phyloP scores from a whole-genome alignment of 2,329 filamentous ascomycete species.

The Phyllosticta capitalensis region DNA sequence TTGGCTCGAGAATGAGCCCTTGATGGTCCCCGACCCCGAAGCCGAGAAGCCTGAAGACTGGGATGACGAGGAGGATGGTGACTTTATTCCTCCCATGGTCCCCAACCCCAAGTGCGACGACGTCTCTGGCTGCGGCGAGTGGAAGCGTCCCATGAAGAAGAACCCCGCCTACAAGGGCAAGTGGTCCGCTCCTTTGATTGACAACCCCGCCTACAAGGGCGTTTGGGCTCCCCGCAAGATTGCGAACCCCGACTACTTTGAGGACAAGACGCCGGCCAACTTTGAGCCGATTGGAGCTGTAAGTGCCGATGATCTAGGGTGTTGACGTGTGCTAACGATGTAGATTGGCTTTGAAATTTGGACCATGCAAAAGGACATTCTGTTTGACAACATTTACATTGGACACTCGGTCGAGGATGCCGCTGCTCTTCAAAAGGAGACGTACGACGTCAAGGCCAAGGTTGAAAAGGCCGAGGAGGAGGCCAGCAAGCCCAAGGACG shows the following conservation, averaged over 20 bases:
- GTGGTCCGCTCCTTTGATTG: constrained; percentile 85
- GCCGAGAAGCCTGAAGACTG: constrained; percentile 97
- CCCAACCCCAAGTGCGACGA: constrained; percentile 95
- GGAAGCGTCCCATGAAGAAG: constrained; percentile 83
- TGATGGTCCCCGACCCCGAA: constrained; percentile 80
- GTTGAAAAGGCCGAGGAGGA: constrained; percentile 74
- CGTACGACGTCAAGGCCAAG: constrained; percentile 79
- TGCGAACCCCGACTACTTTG: constrained; percentile 88
- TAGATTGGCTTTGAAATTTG: constrained; percentile 98
- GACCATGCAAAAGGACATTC: constrained; percentile 99
- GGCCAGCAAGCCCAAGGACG: constrained; percentile 66
- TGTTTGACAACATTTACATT: constrained; percentile 99
- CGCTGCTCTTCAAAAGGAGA: constrained; percentile 77
- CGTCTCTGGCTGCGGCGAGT: constrained; percentile 84
- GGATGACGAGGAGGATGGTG: constrained; percentile 99
- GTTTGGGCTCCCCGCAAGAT: constrained; percentile 93
- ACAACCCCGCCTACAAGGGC: constrained; percentile 98
- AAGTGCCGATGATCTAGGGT: constrained; percentile 38
- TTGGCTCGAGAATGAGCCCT: constrained; percentile 87
- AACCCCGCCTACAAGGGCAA: constrained; percentile 99
- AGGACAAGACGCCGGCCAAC: constrained; percentile 94
- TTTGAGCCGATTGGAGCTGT: constrained; percentile 97
- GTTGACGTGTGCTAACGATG: no score
- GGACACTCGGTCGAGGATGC: constrained; percentile 94
- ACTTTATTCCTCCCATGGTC: constrained; percentile 85